Evolutionary conservation across 75 land plant species (phyloP), one percentile per base, ranked within the genome.

Genomic region (Selaginella moellendorffii): DNA sequence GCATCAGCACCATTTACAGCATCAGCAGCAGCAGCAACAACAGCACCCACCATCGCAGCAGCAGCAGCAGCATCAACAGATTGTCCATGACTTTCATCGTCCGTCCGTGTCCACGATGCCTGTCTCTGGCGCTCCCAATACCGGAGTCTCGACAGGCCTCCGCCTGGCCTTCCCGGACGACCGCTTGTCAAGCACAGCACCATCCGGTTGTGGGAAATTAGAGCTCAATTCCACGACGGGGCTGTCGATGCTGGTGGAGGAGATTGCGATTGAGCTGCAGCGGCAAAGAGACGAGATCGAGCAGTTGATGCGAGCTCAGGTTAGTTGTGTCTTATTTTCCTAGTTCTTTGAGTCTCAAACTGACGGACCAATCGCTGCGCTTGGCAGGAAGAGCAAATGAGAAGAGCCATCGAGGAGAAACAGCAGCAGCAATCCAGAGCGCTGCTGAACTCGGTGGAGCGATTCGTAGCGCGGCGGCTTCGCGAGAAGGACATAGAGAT

Each of bases 241-340:
- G n/a, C 31, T 75, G 9, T 31, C 75, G 1, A 23, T 71, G 20
- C 19, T 75, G 2, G 72, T 69, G 12, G 84, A 79, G 29, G 90
- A 79, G 28, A 36, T 87, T 21, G 73, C 72, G 26, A 64, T 63
- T 1, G 86, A 84, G 74, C 52, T 84, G 31, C 76, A 64, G 25
- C 62, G 68, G 63, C 87, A 84, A 65, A 77, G 80, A 18, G 77
- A 75, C 0, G 90, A 87, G 71, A 77, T 87, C 63, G 81, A 84
- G 25, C 77, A 79, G 29, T 78, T 80, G 31, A 60, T 87, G 31
- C 78, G 75, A 70, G 28, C 68, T 29, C 82, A 87, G 81, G 90
- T 86, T 74, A 2, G 25, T 29, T 36, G 5, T 5, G 14, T 5
- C 14, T 36, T 36, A 5, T 14, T 36, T 36, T 36, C 14, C 10